Evolutionary conservation across 164 flowering plant species (phyloP), one percentile per base, ranked within the genome.

Genomic region (Kalanchoe fedtschenkoi): DNA sequence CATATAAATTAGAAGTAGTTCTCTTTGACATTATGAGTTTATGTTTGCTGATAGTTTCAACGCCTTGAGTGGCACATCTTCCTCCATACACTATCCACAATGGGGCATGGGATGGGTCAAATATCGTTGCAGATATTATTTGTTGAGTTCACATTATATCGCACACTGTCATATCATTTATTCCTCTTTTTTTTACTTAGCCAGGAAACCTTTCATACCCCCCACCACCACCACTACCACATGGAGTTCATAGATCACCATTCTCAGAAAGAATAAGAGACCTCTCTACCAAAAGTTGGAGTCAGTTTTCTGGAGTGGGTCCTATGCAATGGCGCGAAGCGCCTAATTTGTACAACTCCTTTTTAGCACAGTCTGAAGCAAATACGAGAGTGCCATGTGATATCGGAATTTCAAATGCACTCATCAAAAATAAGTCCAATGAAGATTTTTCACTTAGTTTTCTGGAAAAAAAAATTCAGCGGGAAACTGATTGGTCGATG

Each of bases 321-420:
- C 78, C 85, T 60, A 79, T 80, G 57, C 91, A 78, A 24, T 79
- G 87, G 88, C 76, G 72, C 58, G 91, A 80, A 66, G 76, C 81
- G 34, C 79, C 84, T 35, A 79, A 51, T 74, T 32, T 82, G 47
- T 82, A 82, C 71, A 76, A 69, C 65, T 60, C 78, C 74, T 62
- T 77, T 30, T 16, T 64, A 65, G 51, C 68, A 67, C 82, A 77
- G 61, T 64, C 79, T 69, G 88, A 86, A 34, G 60, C 69, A 65
- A 82, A 69, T 62, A 69, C 73, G 46, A 66, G 80, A 71, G 64
- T 65, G 47, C 70, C 80, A 19, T 70, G 65, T 78, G 90, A 83
- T 62, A 66, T 73, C 65, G 87, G 81, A 58, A 47, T 69, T 22
- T 62, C 79, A 28, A 62, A 67, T 64, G 60, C 70, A 26, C 58